Evolutionary conservation across 2,329 filamentous ascomycete species (phyloP).

Genomic region (Teratosphaeria pseudoeucalypti): DNA sequence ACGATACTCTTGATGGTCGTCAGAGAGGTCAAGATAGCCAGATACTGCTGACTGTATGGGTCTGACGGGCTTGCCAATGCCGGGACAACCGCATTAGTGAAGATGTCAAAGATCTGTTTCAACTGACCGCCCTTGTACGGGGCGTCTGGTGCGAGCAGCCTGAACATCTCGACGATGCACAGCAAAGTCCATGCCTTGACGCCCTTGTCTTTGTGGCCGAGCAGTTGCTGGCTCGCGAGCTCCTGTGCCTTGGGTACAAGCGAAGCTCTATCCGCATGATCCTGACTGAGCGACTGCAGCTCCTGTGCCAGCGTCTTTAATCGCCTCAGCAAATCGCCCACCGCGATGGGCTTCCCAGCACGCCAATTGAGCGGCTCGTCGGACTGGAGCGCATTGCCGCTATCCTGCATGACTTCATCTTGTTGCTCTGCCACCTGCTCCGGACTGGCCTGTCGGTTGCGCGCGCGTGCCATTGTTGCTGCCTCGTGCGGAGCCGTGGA

Average conservation of each 20-base stretch:
- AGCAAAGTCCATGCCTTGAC: conserved; percentile 81
- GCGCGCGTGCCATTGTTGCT: conserved; percentile 5
- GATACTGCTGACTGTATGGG: conserved; percentile 85
- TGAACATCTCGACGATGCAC: conserved; percentile 86
- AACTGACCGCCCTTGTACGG: conserved; percentile 84
- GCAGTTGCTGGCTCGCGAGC: conserved; percentile 67
- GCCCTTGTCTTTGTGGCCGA: conserved; percentile 86
- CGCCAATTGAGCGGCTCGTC: conserved; percentile 82
- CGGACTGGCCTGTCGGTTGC: conserved; percentile 4
- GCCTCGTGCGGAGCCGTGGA: background rate
- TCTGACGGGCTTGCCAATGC: conserved; percentile 76
- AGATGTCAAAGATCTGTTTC: conserved; percentile 91
- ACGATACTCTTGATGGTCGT: conserved; percentile 92
- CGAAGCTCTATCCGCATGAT: conserved; percentile 73
- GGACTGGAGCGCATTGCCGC: conserved; percentile 52
- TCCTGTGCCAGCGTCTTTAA: conserved; percentile 74
- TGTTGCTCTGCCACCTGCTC: conserved; percentile 12
- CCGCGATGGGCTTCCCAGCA: conserved; percentile 78
- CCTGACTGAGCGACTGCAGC: conserved; percentile 76
- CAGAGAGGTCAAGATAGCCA: conserved; percentile 80
- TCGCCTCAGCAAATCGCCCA: conserved; percentile 69
- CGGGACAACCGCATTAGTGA: conserved; percentile 73
- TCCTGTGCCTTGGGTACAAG: conserved; percentile 75
- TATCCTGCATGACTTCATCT: conserved; percentile 9
- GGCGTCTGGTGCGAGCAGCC: conserved; percentile 86